Percentiles rank a stretch among this genome's conserved stretches.
phyloP scores from a whole-genome alignment of 768 basidiomycete species.

The Phaeotremella fagi region DNA sequence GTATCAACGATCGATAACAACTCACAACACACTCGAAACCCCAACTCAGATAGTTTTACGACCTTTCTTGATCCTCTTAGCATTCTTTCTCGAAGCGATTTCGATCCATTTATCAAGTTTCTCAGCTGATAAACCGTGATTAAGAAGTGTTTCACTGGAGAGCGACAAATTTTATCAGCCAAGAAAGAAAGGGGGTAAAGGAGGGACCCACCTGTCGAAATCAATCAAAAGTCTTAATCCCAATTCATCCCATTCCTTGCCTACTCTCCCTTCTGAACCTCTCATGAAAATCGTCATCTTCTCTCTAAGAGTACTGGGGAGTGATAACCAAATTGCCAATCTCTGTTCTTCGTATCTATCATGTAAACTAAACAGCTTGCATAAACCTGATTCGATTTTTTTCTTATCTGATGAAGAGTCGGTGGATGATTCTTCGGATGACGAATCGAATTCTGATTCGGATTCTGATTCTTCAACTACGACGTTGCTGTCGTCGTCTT shows the following conservation, averaged over 20 bases:
- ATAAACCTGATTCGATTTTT: slow-evolving; percentile 13
- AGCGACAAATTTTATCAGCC: neutral
- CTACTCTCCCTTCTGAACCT: slow-evolving; percentile 21
- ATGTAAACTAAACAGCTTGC: slow-evolving; percentile 30
- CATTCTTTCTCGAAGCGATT: slow-evolving; percentile 22
- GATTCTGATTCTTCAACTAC: neutral
- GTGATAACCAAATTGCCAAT: slow-evolving; percentile 31
- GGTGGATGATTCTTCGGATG: neutral
- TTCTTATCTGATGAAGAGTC: neutral
- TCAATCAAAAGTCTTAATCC: slow-evolving; percentile 24
- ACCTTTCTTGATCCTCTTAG: slow-evolving; percentile 22
- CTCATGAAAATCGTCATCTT: slow-evolving; percentile 34
- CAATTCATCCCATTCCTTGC: slow-evolving; percentile 30
- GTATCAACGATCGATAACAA: no score
- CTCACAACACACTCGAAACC: neutral
- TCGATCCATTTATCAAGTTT: slow-evolving; percentile 41
- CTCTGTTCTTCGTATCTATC: slow-evolving; percentile 40
- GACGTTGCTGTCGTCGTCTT: slow-evolving; percentile 5
- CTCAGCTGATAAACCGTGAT: slow-evolving; percentile 24
- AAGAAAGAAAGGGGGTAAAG: neutral
- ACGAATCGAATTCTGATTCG: neutral
- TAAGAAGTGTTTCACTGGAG: slow-evolving; percentile 6
- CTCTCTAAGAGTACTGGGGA: slow-evolving; percentile 14
- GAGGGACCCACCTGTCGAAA: slow-evolving; percentile 25
- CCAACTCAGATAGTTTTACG: neutral